Percentiles rank a stretch among this genome's conserved stretches.
Conservation (phyloP, 495 filamentous ascomycete species). For the Xylaria flabelliformis region DNA sequence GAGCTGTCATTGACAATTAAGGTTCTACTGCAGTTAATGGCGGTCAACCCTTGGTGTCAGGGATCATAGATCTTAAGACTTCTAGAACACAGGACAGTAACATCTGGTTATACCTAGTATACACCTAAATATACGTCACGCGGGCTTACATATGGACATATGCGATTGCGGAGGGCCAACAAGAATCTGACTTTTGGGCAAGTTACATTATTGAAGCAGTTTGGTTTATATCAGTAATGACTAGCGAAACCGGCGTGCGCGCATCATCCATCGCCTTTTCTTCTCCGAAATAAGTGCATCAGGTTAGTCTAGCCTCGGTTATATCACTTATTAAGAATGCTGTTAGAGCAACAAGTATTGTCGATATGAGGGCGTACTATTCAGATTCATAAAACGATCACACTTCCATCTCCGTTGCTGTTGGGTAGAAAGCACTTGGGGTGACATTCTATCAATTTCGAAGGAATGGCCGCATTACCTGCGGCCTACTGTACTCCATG, state of each 20-base stretch:
- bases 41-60: slow-evolving; percentile 10
- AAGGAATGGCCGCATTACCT: slow-evolving; percentile 20
- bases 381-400: background rate
- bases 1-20: slow-evolving; percentile 9
- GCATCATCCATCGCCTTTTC: slow-evolving; percentile 5
- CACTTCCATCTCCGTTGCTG: background rate
- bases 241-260: slow-evolving; percentile 11
- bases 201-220: background rate
- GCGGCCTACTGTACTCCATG: slow-evolving; percentile 12
- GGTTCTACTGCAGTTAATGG: slow-evolving; percentile 9
- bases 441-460: slow-evolving; percentile 9
- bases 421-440: background rate
- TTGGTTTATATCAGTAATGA: background rate
- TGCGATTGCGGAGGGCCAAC: background rate
- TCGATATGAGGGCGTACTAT: slow-evolving; percentile 1
- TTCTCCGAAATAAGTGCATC: background rate
- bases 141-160: background rate
- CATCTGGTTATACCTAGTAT: background rate
- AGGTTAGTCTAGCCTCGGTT: background rate
- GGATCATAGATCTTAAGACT: background rate
- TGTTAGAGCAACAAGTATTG: background rate
- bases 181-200: background rate
- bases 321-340: background rate
- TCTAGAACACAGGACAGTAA: slow-evolving; percentile 10
- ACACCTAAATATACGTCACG: background rate